Evolutionary conservation across 1,284 basidiomycete species (phyloP), one percentile per base, ranked within the genome.

Genomic region (Puccinia sorghi): DNA sequence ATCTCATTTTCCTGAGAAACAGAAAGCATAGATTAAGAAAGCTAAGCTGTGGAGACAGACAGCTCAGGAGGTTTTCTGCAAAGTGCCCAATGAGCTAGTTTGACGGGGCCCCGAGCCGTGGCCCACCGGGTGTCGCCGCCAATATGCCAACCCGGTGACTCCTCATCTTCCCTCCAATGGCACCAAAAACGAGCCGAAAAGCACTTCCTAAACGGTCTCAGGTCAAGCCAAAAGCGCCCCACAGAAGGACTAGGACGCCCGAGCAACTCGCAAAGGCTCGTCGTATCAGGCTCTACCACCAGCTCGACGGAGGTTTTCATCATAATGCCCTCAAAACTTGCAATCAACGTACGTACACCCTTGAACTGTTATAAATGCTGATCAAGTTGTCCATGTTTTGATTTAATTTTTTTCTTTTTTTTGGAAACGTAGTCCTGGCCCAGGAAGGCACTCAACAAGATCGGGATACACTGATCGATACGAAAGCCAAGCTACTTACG

Each of bases 401-500:
- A 25, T 22, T 27, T 15, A 7, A 32, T 27, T 39, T 46, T 41
- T 48, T 25, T 41, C 37, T 22, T 37, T 12, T 54, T 12, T 50
- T 17, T 22, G 12, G 11, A n/a, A 7, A 27, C n/a, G 3, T 6
- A 75, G 73, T 75, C 20, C 52, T 75, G 70, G 52, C 41, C 9
- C 25, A 64, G n/a, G 15, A 12, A 56, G 50, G 61, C 32, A 46
- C 41, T 27, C 43, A 52, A 63, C 25, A 75, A 39, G 11, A 52
- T 52, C 1, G 50, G 12, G 50, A 63, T 41, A 75, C 50, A 15
- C 17, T 54, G 50, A 66, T 64, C 46, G 61, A 66, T 17, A 75
- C 48, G 13, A 75, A 66, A 57, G 61, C 73, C 5, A 75, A 75
- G 52, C 61, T 75, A 32, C 73, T 75, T 25, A 61, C 63, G 61